These are phyloP conservation scores for Stropharia rugosoannulata DNA, from an alignment of 768 basidiomycete genomes.

Conservation along the genomic window DNA sequence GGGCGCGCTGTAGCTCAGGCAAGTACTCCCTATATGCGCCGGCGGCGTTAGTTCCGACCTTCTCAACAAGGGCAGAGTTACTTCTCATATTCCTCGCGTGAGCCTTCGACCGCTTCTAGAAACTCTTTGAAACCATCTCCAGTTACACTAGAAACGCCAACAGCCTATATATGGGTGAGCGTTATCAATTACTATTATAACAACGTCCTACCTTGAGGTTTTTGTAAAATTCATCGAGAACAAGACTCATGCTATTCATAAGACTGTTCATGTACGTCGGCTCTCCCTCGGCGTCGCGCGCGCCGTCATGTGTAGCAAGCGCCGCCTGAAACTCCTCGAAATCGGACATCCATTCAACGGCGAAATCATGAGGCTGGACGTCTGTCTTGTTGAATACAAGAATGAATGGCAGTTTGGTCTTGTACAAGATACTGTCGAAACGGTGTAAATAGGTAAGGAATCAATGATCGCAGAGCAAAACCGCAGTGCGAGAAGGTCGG, in stretches of 20 bases:
- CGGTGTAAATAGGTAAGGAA: not conserved
- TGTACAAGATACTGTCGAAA: conserved; percentile 82
- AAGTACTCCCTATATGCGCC: conserved; percentile 74
- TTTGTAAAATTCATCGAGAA: conserved; percentile 97
- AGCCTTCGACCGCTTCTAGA: conserved; percentile 87
- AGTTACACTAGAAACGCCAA: conserved; percentile 94
- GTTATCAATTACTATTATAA: not conserved
- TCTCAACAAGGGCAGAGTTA: conserved; percentile 27
- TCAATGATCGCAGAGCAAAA: not conserved
- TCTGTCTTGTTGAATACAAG: conserved; percentile 99
- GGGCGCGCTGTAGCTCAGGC: conserved; percentile 81
- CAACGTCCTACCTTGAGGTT: conserved; percentile 72
- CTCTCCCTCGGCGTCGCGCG: conserved; percentile 80
- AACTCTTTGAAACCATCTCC: conserved; percentile 94
- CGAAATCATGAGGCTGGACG: conserved; percentile 86
- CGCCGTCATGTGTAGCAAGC: conserved; percentile 66
- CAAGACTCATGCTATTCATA: conserved; percentile 99
- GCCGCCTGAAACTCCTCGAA: conserved; percentile 95
- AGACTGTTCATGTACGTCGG: conserved; percentile 97
- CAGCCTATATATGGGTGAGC: conserved; percentile 52
- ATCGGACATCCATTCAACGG: conserved; percentile 97
- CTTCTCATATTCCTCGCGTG: conserved; percentile 87
- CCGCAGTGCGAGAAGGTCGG: not conserved
- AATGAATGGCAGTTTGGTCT: conserved; percentile 96
- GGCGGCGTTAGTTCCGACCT: not conserved